Evolutionary conservation across 1,284 basidiomycete species (phyloP).

Genomic region (Malassezia yamatoensis): DNA sequence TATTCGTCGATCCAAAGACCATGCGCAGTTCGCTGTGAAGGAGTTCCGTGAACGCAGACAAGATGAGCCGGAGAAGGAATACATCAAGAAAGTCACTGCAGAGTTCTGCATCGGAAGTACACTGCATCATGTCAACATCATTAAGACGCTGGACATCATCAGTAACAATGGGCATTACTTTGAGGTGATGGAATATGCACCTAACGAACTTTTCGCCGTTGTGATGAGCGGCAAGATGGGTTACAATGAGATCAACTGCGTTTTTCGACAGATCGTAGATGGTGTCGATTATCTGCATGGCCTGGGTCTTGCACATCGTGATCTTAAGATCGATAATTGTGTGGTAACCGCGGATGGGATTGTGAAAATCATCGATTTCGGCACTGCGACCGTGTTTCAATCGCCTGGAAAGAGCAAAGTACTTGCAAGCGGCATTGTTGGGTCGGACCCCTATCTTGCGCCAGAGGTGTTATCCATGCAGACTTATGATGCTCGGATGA

Average conservation of each 20-base stretch:
- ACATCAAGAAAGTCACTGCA: constrained; percentile 96
- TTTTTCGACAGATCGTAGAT: constrained; percentile 95
- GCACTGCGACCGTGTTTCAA: constrained; percentile 96
- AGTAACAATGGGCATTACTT: constrained; percentile 92
- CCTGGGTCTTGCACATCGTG: constrained; percentile 92
- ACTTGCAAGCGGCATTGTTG: constrained; percentile 76
- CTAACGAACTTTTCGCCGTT: constrained; percentile 93
- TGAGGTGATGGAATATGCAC: constrained; percentile 84
- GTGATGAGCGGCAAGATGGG: constrained; percentile 99
- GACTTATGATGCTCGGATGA: constrained; percentile 87
- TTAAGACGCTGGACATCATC: constrained; percentile 96
- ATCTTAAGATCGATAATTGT: constrained; percentile 98
- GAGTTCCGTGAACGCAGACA: constrained; percentile 81
- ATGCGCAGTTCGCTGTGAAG: constrained; percentile 83
- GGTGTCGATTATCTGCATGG: constrained; percentile 96
- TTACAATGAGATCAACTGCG: constrained; percentile 94
- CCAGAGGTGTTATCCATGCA: constrained; percentile 78
- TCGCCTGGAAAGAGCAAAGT: constrained; percentile 63
- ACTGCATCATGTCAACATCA: constrained; percentile 74
- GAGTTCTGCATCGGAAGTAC: constrained; percentile 97
- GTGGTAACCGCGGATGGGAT: constrained; percentile 90
- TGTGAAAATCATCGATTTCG: constrained; percentile 99
- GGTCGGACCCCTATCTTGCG: constrained; percentile 94
- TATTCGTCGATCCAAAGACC: constrained; percentile 62
- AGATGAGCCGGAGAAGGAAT: constrained; percentile 87